Conservation (phyloP, 345 rosid species). For the Dipteronia dyeriana region DNA sequence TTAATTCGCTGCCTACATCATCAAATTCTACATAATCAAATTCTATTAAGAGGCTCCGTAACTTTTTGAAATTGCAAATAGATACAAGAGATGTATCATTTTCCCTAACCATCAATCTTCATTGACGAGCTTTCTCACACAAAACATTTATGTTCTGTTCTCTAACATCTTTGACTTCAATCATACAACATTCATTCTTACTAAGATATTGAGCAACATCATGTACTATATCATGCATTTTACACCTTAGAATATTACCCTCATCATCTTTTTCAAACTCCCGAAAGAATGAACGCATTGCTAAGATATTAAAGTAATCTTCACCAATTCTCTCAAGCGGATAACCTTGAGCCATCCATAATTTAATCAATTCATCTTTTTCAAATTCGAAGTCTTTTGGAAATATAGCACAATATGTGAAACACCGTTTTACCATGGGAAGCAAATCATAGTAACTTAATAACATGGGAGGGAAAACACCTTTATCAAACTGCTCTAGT, state of each 20-base stretch:
- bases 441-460: neutral
- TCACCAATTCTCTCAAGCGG: neutral
- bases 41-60: neutral
- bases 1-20: neutral
- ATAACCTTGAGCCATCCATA: conserved; percentile 13
- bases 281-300: neutral
- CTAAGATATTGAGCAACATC: conserved; percentile 1
- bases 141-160: neutral
- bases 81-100: neutral
- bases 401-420: neutral
- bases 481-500: neutral
- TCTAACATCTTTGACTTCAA: neutral
- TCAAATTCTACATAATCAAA: neutral
- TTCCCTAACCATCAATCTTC: neutral
- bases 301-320: neutral
- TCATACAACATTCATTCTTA: neutral
- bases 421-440: neutral
- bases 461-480: neutral
- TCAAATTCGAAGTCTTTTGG: neutral
- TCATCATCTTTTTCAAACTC: neutral
- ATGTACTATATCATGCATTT: conserved; percentile 11
- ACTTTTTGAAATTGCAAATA: neutral
- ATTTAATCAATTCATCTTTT: neutral
- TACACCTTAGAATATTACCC: neutral
- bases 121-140: neutral